Evolutionary conservation across 2,329 filamentous ascomycete species (phyloP).

Genomic region (Alternaria sp.): DNA sequence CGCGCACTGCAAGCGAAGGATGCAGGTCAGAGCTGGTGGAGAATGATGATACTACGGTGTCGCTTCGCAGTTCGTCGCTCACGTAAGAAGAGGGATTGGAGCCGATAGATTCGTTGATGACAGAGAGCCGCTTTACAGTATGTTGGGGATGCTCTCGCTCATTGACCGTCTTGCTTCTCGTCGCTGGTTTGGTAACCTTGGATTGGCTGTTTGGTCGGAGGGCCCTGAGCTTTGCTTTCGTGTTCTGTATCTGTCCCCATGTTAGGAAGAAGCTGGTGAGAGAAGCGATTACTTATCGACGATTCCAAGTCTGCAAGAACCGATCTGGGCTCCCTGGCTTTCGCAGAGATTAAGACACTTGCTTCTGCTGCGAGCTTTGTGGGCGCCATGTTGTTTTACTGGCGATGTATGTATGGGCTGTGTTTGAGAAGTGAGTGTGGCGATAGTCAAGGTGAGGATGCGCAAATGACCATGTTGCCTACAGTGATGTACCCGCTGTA

Average conservation of each 20-base stretch:
- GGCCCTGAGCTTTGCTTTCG: constrained; percentile 17
- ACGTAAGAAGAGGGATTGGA: not conserved
- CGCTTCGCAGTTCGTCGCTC: constrained; percentile 4
- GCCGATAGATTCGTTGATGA: constrained; percentile 5
- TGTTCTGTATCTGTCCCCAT: constrained; percentile 11
- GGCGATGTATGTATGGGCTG: not conserved
- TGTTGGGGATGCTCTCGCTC: constrained; percentile 12
- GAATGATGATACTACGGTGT: not conserved
- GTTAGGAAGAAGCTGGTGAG: not conserved
- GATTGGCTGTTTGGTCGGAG: constrained; percentile 2
- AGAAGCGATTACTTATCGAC: constrained; percentile 8
- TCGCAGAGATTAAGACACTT: not conserved
- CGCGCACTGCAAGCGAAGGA: constrained; percentile 57
- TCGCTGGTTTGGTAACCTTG: constrained; percentile 15
- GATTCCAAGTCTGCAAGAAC: constrained; percentile 11
- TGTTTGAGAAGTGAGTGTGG: not conserved
- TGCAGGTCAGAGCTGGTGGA: not conserved
- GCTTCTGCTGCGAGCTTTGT: not conserved
- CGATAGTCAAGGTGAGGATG: not conserved
- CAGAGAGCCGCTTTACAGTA: constrained; percentile 4
- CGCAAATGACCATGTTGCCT: not conserved
- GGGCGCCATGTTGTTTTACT: constrained; percentile 12
- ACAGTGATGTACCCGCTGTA: not conserved
- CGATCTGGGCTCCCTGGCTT: not conserved
- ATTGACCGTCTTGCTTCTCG: not conserved